Percentiles rank a stretch among this genome's conserved stretches.
phyloP scores from a whole-genome alignment of 148 eudicot species.

The Suaeda aralocaspica region DNA sequence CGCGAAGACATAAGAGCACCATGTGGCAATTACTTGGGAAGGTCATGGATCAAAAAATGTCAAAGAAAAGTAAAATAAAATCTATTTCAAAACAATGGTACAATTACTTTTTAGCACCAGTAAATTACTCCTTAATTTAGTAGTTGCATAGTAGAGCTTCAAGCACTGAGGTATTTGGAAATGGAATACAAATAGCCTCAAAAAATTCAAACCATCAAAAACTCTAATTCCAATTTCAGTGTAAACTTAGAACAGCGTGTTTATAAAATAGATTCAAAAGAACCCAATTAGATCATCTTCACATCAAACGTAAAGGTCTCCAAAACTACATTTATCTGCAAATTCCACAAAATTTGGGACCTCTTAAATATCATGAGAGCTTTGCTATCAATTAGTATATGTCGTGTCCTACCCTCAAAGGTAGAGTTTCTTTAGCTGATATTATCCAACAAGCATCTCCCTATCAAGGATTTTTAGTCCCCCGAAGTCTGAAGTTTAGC shows the following conservation, averaged over 20 bases:
- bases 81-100: too few species aligned
- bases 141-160: too few species aligned
- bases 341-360: background rate
- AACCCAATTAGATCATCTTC: background rate
- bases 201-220: background rate
- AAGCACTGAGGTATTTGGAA: too few species aligned
- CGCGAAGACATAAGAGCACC: too few species aligned
- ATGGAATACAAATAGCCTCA: too few species aligned
- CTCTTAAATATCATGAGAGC: background rate
- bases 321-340: too few species aligned
- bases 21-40: too few species aligned
- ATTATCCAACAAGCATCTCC: background rate
- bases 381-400: background rate
- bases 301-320: background rate
- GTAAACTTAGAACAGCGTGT: background rate
- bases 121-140: too few species aligned
- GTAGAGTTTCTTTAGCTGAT: background rate
- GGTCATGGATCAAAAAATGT: too few species aligned
- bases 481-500: background rate
- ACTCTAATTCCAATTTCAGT: background rate
- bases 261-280: background rate
- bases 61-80: too few species aligned
- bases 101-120: too few species aligned
- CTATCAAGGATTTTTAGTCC: background rate
- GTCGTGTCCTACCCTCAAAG: background rate